Conservation (phyloP, 495 filamentous ascomycete species). For the Aspergillus campestris region DNA sequence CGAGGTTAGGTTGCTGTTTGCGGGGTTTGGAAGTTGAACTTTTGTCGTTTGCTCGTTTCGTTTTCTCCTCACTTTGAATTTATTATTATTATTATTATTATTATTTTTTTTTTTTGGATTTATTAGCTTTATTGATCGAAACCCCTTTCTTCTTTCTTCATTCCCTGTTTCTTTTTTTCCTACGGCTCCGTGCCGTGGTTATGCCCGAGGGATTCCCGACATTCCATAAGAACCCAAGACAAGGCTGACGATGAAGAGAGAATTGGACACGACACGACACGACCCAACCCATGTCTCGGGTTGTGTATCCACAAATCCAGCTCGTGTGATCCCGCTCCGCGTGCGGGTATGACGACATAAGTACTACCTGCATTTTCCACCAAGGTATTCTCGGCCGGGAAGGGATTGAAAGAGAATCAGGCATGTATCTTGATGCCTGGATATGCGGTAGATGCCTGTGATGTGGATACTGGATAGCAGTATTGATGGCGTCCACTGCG, state of each 20-base stretch:
- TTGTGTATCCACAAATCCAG: not conserved
- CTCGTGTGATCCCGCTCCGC: not conserved
- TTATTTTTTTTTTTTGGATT: too few relatives aligned
- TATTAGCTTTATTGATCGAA: too few relatives aligned
- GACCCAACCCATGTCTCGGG: not conserved
- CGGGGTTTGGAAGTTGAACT: not conserved
- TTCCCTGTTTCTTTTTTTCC: not conserved
- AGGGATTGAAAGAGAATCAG: too few relatives aligned
- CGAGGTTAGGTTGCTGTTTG: slow-evolving; percentile 4
- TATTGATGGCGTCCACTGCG: not conserved
- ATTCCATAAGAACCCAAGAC: too few relatives aligned
- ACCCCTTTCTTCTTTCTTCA: too few relatives aligned
- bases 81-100: too few relatives aligned
- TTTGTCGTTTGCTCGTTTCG: not conserved
- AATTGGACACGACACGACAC: too few relatives aligned
- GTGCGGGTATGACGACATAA: slow-evolving; percentile 1
- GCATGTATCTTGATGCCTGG: too few relatives aligned
- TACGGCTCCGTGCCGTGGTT: not conserved
- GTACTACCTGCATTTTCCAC: not conserved
- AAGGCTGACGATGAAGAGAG: too few relatives aligned
- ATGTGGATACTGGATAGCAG: too few relatives aligned
- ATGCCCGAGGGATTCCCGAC: too few relatives aligned
- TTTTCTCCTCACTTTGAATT: not conserved
- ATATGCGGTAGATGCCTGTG: too few relatives aligned
- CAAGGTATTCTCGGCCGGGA: not conserved